Conservation (phyloP, 2,329 filamentous ascomycete species). For the Colletotrichum godetiae region DNA sequence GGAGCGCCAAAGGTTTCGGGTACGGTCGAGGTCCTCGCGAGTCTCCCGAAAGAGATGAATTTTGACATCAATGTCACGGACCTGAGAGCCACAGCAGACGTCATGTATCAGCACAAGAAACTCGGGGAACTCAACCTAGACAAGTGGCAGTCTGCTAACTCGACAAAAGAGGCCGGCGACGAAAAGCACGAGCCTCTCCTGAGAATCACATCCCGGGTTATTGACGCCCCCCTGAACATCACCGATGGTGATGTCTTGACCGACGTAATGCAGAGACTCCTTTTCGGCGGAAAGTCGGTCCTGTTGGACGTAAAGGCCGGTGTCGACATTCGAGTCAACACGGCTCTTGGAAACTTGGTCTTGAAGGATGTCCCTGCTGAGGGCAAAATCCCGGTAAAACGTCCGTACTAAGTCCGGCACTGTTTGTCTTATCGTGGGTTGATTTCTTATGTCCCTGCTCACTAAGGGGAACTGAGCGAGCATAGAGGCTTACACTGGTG, state of each 20-base stretch:
- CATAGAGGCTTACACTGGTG: constrained; percentile 46
- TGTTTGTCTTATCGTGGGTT: constrained; percentile 48
- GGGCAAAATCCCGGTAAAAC: constrained; percentile 90
- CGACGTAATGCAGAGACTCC: constrained; percentile 81
- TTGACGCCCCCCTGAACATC: constrained; percentile 84
- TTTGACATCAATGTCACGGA: constrained; percentile 82
- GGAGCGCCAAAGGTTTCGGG: constrained; percentile 85
- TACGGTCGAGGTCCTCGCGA: constrained; percentile 81
- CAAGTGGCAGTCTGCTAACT: constrained; percentile 88
- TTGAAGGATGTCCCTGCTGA: constrained; percentile 87
- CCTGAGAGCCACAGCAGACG: constrained; percentile 81
- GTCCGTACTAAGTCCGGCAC: constrained; percentile 77
- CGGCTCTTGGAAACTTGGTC: constrained; percentile 82
- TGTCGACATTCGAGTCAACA: constrained; percentile 86
- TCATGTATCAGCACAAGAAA: constrained; percentile 81
- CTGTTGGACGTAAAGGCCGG: constrained; percentile 79
- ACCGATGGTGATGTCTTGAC: constrained; percentile 83
- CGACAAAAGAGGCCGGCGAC: constrained; percentile 72
- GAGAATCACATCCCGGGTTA: constrained; percentile 79
- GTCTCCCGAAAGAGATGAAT: constrained; percentile 86
- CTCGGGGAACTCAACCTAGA: constrained; percentile 83
- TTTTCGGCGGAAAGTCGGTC: constrained; percentile 80
- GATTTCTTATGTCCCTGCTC: constrained; percentile 28
- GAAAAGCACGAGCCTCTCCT: constrained; percentile 71
- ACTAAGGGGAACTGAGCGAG: not conserved